Percentiles rank a stretch among this genome's conserved stretches.
Conservation (phyloP, 83 land plant species). For the Picea abies region DNA sequence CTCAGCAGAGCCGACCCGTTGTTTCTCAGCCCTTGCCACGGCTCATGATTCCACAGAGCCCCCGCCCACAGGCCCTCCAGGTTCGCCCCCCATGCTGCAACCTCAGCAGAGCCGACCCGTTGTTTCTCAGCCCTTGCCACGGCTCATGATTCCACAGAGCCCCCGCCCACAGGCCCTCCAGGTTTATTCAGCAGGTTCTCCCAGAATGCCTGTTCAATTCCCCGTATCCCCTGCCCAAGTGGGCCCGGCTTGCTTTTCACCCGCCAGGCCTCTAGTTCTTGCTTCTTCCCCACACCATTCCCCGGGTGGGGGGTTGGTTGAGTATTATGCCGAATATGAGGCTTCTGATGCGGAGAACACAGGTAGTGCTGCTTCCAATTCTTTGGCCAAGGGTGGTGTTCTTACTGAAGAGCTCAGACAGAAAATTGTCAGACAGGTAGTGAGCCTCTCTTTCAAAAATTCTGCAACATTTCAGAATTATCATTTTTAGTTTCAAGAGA, state of each 20-base stretch:
- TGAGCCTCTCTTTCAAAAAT: background rate
- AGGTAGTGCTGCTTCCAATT: background rate
- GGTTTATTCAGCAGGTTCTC: background rate
- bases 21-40: background rate
- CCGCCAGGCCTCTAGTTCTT: background rate
- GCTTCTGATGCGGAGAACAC: constrained; percentile 3
- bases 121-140: background rate
- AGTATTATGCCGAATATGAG: constrained; percentile 7
- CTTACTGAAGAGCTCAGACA: constrained; percentile 14
- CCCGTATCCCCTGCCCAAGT: background rate
- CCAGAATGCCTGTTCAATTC: constrained; percentile 4
- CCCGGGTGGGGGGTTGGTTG: background rate
- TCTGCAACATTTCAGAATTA: no score
- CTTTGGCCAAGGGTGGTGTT: constrained; percentile 5
- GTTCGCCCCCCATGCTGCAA: background rate
- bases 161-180: background rate
- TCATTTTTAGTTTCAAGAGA: no score
- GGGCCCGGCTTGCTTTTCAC: background rate
- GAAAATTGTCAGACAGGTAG: constrained; percentile 14
- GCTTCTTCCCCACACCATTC: constrained; percentile 3
- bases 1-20: constrained; percentile 1
- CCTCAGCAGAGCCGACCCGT: constrained; percentile 1
- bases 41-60: background rate
- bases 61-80: background rate
- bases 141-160: background rate